phyloP scores from a whole-genome alignment of 371 early-diverging fungal species.

The Cladochytrium tenue region DNA sequence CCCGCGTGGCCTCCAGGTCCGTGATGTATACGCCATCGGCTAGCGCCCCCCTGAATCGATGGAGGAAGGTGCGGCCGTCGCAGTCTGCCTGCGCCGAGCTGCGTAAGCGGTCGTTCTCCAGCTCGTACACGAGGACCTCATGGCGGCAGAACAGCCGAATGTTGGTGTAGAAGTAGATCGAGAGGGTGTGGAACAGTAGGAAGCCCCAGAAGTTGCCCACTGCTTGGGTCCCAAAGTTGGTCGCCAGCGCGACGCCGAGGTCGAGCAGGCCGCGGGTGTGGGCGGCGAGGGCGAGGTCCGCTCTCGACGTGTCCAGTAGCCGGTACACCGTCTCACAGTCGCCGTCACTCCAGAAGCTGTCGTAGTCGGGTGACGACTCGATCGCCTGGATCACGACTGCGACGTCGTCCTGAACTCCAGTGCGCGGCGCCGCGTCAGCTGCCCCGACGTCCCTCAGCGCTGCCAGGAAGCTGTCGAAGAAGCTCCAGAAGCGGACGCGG shows the following conservation, averaged over 20 bases:
- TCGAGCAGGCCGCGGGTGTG: neutral
- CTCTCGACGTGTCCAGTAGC: neutral
- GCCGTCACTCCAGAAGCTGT: neutral
- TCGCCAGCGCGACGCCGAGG: neutral
- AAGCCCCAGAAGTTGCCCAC: neutral
- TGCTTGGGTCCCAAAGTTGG: neutral
- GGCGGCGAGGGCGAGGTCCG: neutral
- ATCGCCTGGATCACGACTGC: neutral
- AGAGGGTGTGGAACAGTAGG: neutral
- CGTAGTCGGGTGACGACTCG: neutral
- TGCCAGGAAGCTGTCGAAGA: neutral
- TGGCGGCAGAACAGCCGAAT: neutral
- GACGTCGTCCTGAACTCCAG: neutral
- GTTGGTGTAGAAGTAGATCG: neutral
- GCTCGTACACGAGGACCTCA: neutral
- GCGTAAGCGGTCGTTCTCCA: too few species aligned
- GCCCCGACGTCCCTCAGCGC: neutral
- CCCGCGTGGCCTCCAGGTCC: neutral
- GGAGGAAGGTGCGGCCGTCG: neutral
- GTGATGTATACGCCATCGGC: neutral
- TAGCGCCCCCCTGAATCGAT: neutral
- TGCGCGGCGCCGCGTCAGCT: neutral
- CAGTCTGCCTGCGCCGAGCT: neutral
- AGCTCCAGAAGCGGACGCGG: neutral
- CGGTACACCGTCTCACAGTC: neutral